Evolutionary conservation across 2,329 filamentous ascomycete species (phyloP).

Genomic region (Cladophialophora chaetospira): DNA sequence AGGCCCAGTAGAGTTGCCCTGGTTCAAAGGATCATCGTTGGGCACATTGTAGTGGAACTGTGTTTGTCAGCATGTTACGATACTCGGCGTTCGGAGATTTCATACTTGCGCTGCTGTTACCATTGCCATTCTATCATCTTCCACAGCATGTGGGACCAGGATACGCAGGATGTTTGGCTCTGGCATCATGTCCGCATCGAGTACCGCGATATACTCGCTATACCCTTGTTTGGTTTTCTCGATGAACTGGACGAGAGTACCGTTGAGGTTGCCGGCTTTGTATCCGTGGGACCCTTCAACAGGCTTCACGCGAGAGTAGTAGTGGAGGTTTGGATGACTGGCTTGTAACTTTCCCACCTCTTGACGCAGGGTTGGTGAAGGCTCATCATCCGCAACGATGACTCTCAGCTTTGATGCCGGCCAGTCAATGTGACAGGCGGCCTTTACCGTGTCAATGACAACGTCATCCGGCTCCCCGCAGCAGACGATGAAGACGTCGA

Average conservation of each 20-base stretch:
- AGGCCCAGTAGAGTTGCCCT: conserved; percentile 38
- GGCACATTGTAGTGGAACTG: conserved; percentile 38
- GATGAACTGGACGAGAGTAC: conserved; percentile 27
- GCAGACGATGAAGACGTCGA: conserved; percentile 59
- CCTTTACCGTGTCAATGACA: conserved; percentile 57
- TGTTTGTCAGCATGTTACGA: conserved; percentile 5
- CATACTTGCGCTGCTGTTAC: conserved; percentile 38
- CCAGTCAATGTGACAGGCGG: conserved; percentile 56
- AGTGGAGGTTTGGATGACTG: conserved; percentile 44
- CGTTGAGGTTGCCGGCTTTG: conserved; percentile 51
- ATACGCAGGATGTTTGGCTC: conserved; percentile 40
- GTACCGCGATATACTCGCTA: conserved; percentile 60
- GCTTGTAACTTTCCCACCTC: conserved; percentile 39
- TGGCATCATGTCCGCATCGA: conserved; percentile 66
- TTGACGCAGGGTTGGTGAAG: conserved; percentile 40
- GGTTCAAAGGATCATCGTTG: conserved; percentile 33
- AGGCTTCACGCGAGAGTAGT: conserved; percentile 45
- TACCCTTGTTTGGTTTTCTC: conserved; percentile 53
- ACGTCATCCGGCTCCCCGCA: conserved; percentile 60
- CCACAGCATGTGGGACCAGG: conserved; percentile 41
- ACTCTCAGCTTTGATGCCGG: conserved; percentile 55
- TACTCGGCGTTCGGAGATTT: background rate
- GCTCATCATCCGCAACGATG: conserved; percentile 55
- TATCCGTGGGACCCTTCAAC: conserved; percentile 41
- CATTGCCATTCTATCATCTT: conserved; percentile 35